Conservation (phyloP, 768 basidiomycete species). For the Daedaleopsis sinensis region DNA sequence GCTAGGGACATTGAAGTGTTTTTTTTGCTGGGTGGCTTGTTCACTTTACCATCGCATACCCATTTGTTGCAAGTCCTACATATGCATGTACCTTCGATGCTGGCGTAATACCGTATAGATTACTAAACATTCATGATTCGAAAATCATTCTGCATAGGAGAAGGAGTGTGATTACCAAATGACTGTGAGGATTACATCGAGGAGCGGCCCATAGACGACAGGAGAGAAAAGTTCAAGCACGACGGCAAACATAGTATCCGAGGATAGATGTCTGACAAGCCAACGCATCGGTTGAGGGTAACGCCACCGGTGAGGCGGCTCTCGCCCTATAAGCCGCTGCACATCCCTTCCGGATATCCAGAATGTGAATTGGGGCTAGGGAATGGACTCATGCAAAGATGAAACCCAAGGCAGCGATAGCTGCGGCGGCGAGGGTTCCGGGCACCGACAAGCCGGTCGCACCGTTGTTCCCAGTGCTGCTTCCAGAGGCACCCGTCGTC, state of each 20-base stretch:
- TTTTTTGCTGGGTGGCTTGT: no score
- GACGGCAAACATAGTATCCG: not conserved
- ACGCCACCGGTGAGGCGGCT: not conserved
- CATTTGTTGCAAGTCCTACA: no score
- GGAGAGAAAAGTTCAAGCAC: not conserved
- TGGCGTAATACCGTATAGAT: no score
- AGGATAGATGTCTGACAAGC: not conserved
- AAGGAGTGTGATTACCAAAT: constrained; percentile 19
- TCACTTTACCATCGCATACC: no score
- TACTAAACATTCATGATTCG: no score
- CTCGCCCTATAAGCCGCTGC: not conserved
- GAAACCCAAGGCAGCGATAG: constrained; percentile 27
- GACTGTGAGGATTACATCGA: constrained; percentile 22
- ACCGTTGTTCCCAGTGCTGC: constrained; percentile 23
- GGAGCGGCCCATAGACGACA: constrained; percentile 3
- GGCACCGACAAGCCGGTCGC: constrained; percentile 19
- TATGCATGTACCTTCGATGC: no score
- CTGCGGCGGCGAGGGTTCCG: constrained; percentile 22
- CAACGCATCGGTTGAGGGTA: not conserved
- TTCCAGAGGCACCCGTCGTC: constrained; percentile 17
- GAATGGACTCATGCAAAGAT: constrained; percentile 19
- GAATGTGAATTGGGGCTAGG: not conserved
- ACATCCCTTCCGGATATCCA: not conserved
- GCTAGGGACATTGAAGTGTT: constrained; percentile 22
- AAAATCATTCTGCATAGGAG: no score